Evolutionary conservation across 805 yeast species (phyloP), one percentile per base, ranked within the genome.

Genomic region (Monosporozyma siamensis): DNA sequence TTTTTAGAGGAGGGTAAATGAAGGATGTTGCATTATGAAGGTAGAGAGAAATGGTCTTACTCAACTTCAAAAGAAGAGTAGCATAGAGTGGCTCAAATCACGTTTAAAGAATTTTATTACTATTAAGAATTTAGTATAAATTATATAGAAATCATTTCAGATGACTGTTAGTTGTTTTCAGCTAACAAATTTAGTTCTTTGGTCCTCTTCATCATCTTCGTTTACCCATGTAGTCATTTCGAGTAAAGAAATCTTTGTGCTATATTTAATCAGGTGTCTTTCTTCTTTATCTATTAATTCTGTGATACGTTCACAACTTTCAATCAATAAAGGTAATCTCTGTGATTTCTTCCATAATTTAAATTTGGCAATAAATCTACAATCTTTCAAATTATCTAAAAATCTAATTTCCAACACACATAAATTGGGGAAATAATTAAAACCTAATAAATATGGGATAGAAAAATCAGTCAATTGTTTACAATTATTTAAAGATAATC

Each of bases 401-500:
- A 78, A 78, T 45, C 90, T 70, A 12, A 89, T 70, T 59, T 89
- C 97, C 34, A 89, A 67, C 2, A 89, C 95, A 1, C 80, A 69
- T 40, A 89, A 59, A 36, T 70, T 69, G 10, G 75, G 74, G 44
- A 82, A 72, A 49, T 72, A 74, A 26, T 77, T 74, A 26, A 51
- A 49, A 9, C 58, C 51, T 2, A 48, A 35, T 4, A 74, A 61
- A 22, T 68, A 61, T 3, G 86, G 85, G 4, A 82, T 54, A 3
- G 81, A 73, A 40, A 70, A 70, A 54, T 82, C 70, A 14, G 84
- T 73, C 27, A 84, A 56, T 20, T 60, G 54, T 24, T 70, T 66
- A 58, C 97, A 88, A 52, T 79, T 77, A 60, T 88, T 88, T 40
- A 88, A 58, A 6, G 94, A 82, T 17, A 88, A 65, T 41, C 95